These are phyloP conservation scores for Luvunga scandens DNA, from an alignment of 345 rosid genomes.

Conservation along the genomic window DNA sequence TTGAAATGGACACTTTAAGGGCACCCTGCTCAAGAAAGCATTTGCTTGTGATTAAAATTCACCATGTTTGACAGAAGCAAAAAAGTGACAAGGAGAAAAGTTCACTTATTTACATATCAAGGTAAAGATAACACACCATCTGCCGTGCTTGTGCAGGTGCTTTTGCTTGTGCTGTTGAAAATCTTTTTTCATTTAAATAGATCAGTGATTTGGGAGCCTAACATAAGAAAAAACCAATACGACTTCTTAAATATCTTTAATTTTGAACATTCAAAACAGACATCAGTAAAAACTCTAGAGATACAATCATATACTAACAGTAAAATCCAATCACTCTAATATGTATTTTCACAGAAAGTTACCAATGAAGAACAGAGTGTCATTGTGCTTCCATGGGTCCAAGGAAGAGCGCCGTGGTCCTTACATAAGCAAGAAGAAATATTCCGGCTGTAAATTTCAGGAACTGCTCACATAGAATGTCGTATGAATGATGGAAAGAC, in stretches of 20 bases:
- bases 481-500: not conserved
- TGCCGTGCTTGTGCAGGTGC: slow-evolving; percentile 67
- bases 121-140: slow-evolving; percentile 46
- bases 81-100: not conserved
- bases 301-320: not conserved
- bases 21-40: slow-evolving; percentile 54
- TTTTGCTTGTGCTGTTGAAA: slow-evolving; percentile 45
- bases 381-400: slow-evolving; percentile 36
- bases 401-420: slow-evolving; percentile 32
- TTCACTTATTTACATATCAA: not conserved
- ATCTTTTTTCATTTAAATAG: slow-evolving; percentile 44
- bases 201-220: slow-evolving; percentile 49
- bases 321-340: not conserved
- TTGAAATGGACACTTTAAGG: slow-evolving; percentile 58
- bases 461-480: slow-evolving; percentile 38
- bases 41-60: slow-evolving; percentile 15
- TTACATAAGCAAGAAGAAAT: slow-evolving; percentile 38
- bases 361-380: slow-evolving; percentile 59
- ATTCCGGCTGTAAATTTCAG: slow-evolving; percentile 27
- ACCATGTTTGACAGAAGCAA: not conserved
- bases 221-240: slow-evolving; percentile 17
- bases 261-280: not conserved
- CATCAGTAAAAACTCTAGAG: not conserved
- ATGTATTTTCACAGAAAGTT: slow-evolving; percentile 24
- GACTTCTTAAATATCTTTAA: not conserved